These are phyloP conservation scores for Hygrophorus russula DNA, from an alignment of 768 basidiomycete species.

Conservation along the genomic window DNA sequence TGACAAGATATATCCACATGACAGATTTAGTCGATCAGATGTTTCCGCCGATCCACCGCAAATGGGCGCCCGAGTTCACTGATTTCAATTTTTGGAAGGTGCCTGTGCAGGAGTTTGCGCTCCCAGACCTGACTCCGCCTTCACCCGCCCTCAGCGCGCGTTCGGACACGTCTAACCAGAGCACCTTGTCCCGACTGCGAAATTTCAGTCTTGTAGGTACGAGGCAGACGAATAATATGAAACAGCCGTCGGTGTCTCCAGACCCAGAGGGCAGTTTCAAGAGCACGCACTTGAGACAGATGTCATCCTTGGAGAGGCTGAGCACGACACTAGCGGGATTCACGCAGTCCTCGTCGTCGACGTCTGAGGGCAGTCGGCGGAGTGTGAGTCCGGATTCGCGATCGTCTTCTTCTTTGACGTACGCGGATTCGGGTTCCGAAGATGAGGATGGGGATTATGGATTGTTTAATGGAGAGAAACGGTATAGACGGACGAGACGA, in stretches of 20 bases:
- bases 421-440: slow-evolving; percentile 43
- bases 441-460: slow-evolving; percentile 37
- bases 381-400: slow-evolving; percentile 49
- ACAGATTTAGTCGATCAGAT: slow-evolving; percentile 99
- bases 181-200: slow-evolving; percentile 61
- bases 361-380: slow-evolving; percentile 22
- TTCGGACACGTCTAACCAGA: slow-evolving; percentile 74
- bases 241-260: neutral
- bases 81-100: slow-evolving; percentile 96
- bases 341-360: slow-evolving; percentile 26
- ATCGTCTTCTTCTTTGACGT: slow-evolving; percentile 34
- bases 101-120: slow-evolving; percentile 63
- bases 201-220: slow-evolving; percentile 67
- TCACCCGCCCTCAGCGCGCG: slow-evolving; percentile 92
- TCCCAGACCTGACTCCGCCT: slow-evolving; percentile 76
- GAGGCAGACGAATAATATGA: slow-evolving; percentile 20
- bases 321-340: slow-evolving; percentile 47
- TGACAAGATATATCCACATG: slow-evolving; percentile 87
- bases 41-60: slow-evolving; percentile 92
- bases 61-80: slow-evolving; percentile 83
- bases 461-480: slow-evolving; percentile 26
- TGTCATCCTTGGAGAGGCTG: slow-evolving; percentile 68
- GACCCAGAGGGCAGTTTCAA: slow-evolving; percentile 15
- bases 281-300: slow-evolving; percentile 46
- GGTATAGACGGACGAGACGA: slow-evolving; percentile 31